These are phyloP conservation scores for Castanea sativa DNA, from an alignment of 306 rosid genomes.

Conservation along the genomic window DNA sequence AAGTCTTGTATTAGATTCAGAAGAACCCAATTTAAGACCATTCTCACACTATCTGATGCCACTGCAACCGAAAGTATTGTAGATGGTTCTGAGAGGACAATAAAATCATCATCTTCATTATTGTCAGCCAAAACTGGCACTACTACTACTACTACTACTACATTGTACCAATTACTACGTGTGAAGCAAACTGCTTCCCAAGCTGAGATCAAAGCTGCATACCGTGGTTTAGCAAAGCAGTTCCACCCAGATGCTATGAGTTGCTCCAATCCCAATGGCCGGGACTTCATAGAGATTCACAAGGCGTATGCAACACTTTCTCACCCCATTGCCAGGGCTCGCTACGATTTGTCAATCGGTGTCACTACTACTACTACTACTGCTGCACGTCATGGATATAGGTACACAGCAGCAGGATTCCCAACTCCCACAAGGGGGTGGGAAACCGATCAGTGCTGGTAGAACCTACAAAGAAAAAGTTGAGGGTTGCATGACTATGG, in stretches of 20 bases:
- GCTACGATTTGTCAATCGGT: background rate
- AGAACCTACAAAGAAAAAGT: background rate
- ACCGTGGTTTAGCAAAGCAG: background rate
- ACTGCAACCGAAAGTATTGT: background rate
- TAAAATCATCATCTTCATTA: background rate
- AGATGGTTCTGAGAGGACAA: background rate
- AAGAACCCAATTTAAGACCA: background rate
- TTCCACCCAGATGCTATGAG: background rate
- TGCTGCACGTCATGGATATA: background rate
- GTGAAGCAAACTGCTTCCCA: background rate
- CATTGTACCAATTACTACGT: background rate
- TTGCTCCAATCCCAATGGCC: background rate
- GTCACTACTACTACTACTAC: background rate
- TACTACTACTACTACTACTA: background rate
- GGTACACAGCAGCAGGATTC: background rate
- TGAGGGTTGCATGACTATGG: too few species aligned
- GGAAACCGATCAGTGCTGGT: conserved; percentile 3
- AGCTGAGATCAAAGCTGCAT: background rate
- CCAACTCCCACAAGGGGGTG: background rate
- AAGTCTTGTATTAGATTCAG: background rate
- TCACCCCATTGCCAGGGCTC: background rate
- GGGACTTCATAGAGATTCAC: conserved; percentile 1
- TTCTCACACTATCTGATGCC: background rate
- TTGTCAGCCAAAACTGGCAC: background rate
- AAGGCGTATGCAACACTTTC: background rate